Percentiles rank a stretch among this genome's conserved stretches.
phyloP scores from a whole-genome alignment of 116 monocot genomes.

The Papilionanthe hybrid region DNA sequence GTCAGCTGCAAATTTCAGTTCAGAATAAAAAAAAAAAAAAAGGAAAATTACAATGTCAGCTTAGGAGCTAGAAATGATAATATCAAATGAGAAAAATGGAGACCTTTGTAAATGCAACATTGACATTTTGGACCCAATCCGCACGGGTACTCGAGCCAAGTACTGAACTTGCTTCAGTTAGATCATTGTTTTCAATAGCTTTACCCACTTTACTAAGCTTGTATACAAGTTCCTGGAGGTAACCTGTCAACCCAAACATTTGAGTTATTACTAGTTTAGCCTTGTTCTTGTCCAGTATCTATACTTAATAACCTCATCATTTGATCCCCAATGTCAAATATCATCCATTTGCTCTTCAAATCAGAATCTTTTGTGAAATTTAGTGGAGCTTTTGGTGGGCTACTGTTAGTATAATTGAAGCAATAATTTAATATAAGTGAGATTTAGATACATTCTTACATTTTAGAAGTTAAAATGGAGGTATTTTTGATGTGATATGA shows the following conservation, averaged over 20 bases:
- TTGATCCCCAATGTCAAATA: too few species aligned
- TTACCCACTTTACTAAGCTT: constrained; percentile 84
- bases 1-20: constrained; percentile 44
- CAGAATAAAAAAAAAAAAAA: too few species aligned
- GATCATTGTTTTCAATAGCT: constrained; percentile 79
- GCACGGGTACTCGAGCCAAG: constrained; percentile 42
- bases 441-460: too few species aligned
- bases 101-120: constrained; percentile 79
- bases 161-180: constrained; percentile 56
- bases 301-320: too few species aligned
- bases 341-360: too few species aligned
- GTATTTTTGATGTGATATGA: too few species aligned
- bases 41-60: not conserved
- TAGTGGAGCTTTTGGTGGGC: too few species aligned
- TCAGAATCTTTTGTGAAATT: too few species aligned
- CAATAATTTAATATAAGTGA: too few species aligned
- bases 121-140: constrained; percentile 68
- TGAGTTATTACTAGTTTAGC: not conserved
- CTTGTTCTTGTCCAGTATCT: too few species aligned
- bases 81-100: not conserved
- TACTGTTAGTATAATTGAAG: too few species aligned
- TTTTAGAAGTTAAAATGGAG: too few species aligned
- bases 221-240: constrained; percentile 86
- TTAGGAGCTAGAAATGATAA: not conserved
- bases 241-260: constrained; percentile 36